Evolutionary conservation across 2,329 filamentous ascomycete species (phyloP).

Genomic region (Aspergillus arachidicola): DNA sequence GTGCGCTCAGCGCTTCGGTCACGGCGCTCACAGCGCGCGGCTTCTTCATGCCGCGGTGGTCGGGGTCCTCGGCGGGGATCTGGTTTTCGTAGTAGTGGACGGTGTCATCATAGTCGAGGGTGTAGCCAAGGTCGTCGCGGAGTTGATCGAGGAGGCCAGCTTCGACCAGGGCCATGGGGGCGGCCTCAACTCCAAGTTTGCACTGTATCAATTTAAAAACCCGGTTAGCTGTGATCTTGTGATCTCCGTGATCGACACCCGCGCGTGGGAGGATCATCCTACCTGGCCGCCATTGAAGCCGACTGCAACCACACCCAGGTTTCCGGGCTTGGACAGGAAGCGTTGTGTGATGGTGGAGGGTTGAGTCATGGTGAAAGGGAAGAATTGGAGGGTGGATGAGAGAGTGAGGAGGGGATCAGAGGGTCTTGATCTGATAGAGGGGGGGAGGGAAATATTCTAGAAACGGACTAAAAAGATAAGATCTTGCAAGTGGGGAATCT

Average conservation of each 20-base stretch:
- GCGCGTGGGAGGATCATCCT: conserved; percentile 38
- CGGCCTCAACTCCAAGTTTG: conserved; percentile 90
- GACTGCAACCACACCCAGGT: conserved; percentile 90
- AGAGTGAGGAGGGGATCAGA: conserved; percentile 13
- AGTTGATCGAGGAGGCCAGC: conserved; percentile 84
- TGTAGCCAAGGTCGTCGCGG: conserved; percentile 82
- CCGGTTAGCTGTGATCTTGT: not conserved
- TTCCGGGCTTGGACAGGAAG: conserved; percentile 76
- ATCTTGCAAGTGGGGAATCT: conserved; percentile 5
- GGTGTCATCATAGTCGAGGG: conserved; percentile 77
- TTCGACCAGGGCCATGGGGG: conserved; percentile 84
- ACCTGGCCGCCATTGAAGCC: conserved; percentile 97
- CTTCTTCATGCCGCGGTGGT: conserved; percentile 92
- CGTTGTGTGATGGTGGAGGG: conserved; percentile 65
- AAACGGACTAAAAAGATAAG: conserved; percentile 7
- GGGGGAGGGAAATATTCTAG: conserved; percentile 6
- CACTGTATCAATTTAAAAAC: conserved; percentile 54
- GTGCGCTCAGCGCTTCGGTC: conserved; percentile 74
- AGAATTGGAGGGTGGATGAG: no score
- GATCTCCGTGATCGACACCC: not conserved
- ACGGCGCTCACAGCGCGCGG: conserved; percentile 83
- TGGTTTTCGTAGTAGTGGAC: conserved; percentile 82
- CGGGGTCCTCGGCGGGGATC: conserved; percentile 70
- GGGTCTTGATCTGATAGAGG: conserved; percentile 10
- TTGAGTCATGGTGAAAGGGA: conserved; percentile 49